Percentiles rank a stretch among this genome's conserved stretches.
phyloP scores from a whole-genome alignment of 768 basidiomycete genomes.

The Suillus weaverae region DNA sequence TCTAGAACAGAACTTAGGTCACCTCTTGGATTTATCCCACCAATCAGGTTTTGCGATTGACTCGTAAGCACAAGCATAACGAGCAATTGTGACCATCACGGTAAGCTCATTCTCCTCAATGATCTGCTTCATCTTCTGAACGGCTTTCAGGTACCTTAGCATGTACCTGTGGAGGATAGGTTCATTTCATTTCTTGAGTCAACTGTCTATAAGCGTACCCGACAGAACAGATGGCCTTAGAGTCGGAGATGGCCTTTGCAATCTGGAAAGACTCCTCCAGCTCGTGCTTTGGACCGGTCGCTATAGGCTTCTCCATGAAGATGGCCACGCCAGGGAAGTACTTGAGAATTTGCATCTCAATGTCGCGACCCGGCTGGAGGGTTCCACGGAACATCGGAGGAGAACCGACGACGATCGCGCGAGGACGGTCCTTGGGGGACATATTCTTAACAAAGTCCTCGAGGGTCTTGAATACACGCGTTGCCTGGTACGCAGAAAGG shows the following conservation, averaged over 20 bases:
- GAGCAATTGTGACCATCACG: constrained; percentile 94
- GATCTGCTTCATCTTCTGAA: constrained; percentile 96
- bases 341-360: constrained; percentile 86
- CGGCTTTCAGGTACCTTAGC: constrained; percentile 90
- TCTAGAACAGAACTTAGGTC: constrained; percentile 7
- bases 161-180: constrained; percentile 61
- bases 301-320: constrained; percentile 92
- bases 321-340: constrained; percentile 85
- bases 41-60: constrained; percentile 80
- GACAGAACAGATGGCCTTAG: constrained; percentile 81
- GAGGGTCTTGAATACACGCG: constrained; percentile 79
- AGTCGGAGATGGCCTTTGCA: constrained; percentile 67
- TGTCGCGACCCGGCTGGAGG: constrained; percentile 69
- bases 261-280: constrained; percentile 70
- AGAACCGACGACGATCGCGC: constrained; percentile 84
- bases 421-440: constrained; percentile 64
- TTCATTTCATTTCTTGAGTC: not conserved
- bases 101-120: constrained; percentile 91
- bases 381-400: constrained; percentile 94
- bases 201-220: constrained; percentile 52
- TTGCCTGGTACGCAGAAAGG: constrained; percentile 88
- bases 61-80: constrained; percentile 89
- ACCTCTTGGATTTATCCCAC: constrained; percentile 94
- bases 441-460: constrained; percentile 80
- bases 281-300: constrained; percentile 73